Conservation (phyloP, 2,329 filamentous ascomycete genomes). For the Aspergillus oerlinghausenensis region DNA sequence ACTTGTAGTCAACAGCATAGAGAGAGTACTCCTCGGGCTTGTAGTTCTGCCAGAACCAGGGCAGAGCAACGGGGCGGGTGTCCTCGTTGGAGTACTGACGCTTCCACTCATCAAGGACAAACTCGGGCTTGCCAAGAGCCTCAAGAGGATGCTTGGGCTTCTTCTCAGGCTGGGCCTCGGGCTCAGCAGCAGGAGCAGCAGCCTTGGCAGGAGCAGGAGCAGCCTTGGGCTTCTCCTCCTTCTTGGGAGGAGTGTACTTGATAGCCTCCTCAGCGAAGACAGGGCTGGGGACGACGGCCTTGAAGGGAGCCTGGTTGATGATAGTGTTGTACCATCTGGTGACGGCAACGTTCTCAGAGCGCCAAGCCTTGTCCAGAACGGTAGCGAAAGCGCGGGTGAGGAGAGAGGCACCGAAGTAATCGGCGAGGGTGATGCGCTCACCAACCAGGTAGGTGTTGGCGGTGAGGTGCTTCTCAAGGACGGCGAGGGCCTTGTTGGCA, state of each 20-base stretch:
- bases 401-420: conserved; percentile 77
- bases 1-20: conserved; percentile 96
- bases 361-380: conserved; percentile 91
- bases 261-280: conserved; percentile 76
- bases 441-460: conserved; percentile 96
- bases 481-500: conserved; percentile 62
- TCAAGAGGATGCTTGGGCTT: conserved; percentile 98
- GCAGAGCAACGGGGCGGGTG: conserved; percentile 72
- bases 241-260: conserved; percentile 71
- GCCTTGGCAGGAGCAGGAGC: conserved; percentile 55
- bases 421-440: conserved; percentile 94
- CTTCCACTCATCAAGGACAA: conserved; percentile 96
- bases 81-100: conserved; percentile 97
- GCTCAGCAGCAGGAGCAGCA: conserved; percentile 47
- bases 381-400: conserved; percentile 84
- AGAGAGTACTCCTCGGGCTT: conserved; percentile 94
- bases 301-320: conserved; percentile 87
- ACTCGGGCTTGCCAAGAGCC: conserved; percentile 69
- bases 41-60: conserved; percentile 98
- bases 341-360: conserved; percentile 74
- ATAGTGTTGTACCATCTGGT: conserved; percentile 94
- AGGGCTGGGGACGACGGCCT: conserved; percentile 69
- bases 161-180: conserved; percentile 58
- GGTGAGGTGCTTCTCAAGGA: conserved; percentile 81
- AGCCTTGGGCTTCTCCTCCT: conserved; percentile 63